These are phyloP conservation scores for Cenchrus fungigraminus DNA, from an alignment of 176 grass and related monocot genomes.

Conservation along the genomic window DNA sequence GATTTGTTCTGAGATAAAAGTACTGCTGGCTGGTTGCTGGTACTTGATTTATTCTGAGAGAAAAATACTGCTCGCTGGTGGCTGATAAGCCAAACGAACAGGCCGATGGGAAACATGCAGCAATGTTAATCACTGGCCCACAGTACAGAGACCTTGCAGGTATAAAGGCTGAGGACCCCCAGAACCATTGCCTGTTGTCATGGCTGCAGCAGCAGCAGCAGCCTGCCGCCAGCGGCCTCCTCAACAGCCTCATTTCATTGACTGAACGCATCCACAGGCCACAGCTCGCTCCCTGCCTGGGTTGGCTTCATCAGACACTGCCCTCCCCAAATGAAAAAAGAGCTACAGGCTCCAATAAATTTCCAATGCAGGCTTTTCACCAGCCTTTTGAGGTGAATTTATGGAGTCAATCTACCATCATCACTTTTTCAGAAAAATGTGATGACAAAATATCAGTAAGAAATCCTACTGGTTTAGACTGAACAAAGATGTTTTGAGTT, in stretches of 20 bases:
- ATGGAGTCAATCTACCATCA: constrained; percentile 27
- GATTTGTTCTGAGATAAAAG: too few relatives aligned
- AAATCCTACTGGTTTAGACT: not conserved
- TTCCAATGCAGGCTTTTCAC: constrained; percentile 49
- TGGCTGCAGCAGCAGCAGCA: constrained; percentile 7
- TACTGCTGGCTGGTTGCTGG: too few relatives aligned
- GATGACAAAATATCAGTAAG: not conserved
- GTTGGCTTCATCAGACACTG: constrained; percentile 24
- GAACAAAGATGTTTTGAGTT: not conserved
- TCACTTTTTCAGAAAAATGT: not conserved
- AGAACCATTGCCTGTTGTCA: constrained; percentile 28
- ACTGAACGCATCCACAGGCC: not conserved
- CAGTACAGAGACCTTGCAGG: constrained; percentile 24
- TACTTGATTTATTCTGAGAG: too few relatives aligned
- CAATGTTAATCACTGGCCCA: constrained; percentile 40
- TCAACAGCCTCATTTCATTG: constrained; percentile 17
- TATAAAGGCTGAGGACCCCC: constrained; percentile 1
- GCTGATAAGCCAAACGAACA: too few relatives aligned
- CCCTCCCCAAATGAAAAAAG: constrained; percentile 32
- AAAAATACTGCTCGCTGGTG: too few relatives aligned
- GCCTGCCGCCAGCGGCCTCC: not conserved
- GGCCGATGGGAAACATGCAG: constrained; percentile 24
- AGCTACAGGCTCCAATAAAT: constrained; percentile 54
- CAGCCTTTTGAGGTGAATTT: constrained; percentile 40
- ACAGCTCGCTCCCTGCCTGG: constrained; percentile 26